phyloP scores from a whole-genome alignment of 192 early-diverging fungal genomes.

The Coemansia sp. region DNA sequence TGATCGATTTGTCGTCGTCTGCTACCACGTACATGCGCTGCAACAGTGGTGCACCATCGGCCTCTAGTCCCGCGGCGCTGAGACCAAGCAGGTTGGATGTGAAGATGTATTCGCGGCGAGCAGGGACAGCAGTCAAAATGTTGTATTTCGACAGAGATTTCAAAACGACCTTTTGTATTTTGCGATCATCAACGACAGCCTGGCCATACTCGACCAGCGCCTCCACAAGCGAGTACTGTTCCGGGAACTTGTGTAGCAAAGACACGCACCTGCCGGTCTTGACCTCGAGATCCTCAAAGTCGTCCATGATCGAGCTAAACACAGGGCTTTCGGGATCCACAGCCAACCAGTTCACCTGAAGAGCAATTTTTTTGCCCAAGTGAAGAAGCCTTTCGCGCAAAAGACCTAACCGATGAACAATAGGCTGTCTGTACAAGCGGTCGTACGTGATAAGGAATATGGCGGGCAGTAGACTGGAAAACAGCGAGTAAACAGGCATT shows the following conservation, averaged over 20 bases:
- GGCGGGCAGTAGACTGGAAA: slow-evolving; percentile 70
- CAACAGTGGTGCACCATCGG: neutral
- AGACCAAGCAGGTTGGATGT: slow-evolving; percentile 9
- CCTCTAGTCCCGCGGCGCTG: neutral
- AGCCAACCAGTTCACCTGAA: slow-evolving; percentile 24
- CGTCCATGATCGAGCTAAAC: slow-evolving; percentile 46
- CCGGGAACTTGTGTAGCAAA: slow-evolving; percentile 50
- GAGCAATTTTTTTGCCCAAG: slow-evolving; percentile 31
- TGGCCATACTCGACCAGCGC: slow-evolving; percentile 35
- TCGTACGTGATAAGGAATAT: slow-evolving; percentile 78
- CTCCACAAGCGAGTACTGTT: slow-evolving; percentile 40
- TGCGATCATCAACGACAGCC: slow-evolving; percentile 32
- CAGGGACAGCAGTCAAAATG: slow-evolving; percentile 27
- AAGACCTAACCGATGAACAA: slow-evolving; percentile 31
- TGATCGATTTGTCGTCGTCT: slow-evolving; percentile 37
- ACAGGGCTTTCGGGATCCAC: slow-evolving; percentile 41
- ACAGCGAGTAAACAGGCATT: slow-evolving; percentile 58
- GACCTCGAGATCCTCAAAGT: slow-evolving; percentile 45
- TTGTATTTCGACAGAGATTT: slow-evolving; percentile 40
- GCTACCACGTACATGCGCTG: slow-evolving; percentile 47
- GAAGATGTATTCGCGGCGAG: slow-evolving; percentile 39
- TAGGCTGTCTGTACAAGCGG: slow-evolving; percentile 55
- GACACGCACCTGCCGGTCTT: slow-evolving; percentile 48
- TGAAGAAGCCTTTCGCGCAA: slow-evolving; percentile 25
- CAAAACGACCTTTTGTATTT: slow-evolving; percentile 39